Conservation (phyloP, 1,284 basidiomycete species). For the Amylostereum areolatum region DNA sequence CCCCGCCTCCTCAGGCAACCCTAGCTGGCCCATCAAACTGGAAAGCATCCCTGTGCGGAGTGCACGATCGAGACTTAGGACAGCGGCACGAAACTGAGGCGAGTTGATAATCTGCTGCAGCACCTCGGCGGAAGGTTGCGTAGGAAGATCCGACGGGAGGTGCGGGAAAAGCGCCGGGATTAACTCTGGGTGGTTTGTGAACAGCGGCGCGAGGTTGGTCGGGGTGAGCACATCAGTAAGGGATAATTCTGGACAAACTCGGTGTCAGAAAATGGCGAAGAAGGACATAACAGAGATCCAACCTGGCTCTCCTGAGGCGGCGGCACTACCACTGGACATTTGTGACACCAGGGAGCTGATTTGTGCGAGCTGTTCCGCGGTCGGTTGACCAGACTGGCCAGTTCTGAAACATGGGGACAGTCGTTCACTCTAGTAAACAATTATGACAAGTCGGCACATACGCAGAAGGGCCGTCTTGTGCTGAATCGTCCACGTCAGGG, state of each 20-base stretch:
- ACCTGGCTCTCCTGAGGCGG: conserved; percentile 12
- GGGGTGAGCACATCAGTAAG: conserved; percentile 72
- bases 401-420: not conserved
- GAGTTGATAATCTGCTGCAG: conserved; percentile 51
- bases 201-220: conserved; percentile 60
- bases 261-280: conserved; percentile 1
- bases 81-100: conserved; percentile 54
- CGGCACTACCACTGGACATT: conserved; percentile 13
- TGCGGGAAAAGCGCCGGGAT: conserved; percentile 67
- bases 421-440: not conserved
- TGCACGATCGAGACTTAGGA: conserved; percentile 70
- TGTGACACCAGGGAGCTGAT: conserved; percentile 32
- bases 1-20: conserved; percentile 75
- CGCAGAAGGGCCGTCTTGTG: conserved; percentile 4
- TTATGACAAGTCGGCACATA: conserved; percentile 16
- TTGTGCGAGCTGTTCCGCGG: conserved; percentile 50
- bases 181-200: conserved; percentile 60
- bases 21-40: conserved; percentile 64
- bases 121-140: conserved; percentile 56
- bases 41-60: conserved; percentile 70
- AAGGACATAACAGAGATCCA: not conserved
- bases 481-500: too few relatives aligned
- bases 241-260: conserved; percentile 42
- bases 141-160: conserved; percentile 67
- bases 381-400: conserved; percentile 28